Evolutionary conservation across 305 asterid species (phyloP).

Genomic region (Plantago coronopus): DNA sequence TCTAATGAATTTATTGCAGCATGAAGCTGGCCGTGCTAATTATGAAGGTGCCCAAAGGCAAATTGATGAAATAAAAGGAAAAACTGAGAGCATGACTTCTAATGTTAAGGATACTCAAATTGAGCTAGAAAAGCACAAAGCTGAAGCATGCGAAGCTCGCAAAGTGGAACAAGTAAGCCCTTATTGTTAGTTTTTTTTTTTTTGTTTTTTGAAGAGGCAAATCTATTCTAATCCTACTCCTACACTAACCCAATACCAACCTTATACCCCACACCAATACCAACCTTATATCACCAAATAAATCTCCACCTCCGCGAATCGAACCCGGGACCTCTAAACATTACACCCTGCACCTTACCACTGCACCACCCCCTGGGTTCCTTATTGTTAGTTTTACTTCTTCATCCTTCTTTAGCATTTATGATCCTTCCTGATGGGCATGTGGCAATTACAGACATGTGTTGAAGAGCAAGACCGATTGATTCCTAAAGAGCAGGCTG

Average conservation of each 20-base stretch:
- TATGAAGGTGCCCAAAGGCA: conserved; percentile 82
- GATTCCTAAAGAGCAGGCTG: conserved; percentile 75
- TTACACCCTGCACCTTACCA: too few relatives aligned
- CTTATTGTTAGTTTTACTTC: not conserved
- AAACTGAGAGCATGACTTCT: conserved; percentile 50
- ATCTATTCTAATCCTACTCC: too few relatives aligned
- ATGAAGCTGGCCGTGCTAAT: conserved; percentile 71
- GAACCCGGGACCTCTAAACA: too few relatives aligned
- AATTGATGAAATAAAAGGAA: conserved; percentile 49
- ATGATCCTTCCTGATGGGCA: conserved; percentile 5
- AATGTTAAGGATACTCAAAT: conserved; percentile 39
- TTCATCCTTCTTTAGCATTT: conserved; percentile 5
- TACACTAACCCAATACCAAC: too few relatives aligned
- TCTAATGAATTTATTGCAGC: conserved; percentile 43
- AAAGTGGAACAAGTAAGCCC: conserved; percentile 62
- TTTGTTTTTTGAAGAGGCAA: too few relatives aligned
- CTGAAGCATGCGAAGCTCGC: conserved; percentile 59
- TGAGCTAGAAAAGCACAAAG: conserved; percentile 57
- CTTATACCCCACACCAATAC: too few relatives aligned
- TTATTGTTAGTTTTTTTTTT: not conserved
- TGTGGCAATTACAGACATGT: conserved; percentile 47
- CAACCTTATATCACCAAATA: too few relatives aligned
- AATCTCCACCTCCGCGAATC: too few relatives aligned
- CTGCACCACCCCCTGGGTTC: too few relatives aligned
- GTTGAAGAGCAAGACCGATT: conserved; percentile 65